Conservation (phyloP, 371 early-diverging fungal species). For the Haplosporangium sp. region DNA sequence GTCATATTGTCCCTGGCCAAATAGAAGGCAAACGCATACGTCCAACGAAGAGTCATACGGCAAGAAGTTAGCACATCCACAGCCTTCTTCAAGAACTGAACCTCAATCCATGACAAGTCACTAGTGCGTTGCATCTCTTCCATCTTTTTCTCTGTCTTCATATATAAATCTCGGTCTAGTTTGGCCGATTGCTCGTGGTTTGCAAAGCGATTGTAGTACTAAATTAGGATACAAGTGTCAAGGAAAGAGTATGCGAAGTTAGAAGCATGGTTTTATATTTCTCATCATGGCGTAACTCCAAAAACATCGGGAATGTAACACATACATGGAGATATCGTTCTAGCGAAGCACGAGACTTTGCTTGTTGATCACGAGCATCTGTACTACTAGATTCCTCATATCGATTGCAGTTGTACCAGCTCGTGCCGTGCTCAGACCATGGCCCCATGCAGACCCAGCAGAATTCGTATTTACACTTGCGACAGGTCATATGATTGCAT, state of each 20-base stretch:
- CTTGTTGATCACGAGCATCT: constrained; percentile 86
- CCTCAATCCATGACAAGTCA: constrained; percentile 97
- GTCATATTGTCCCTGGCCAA: constrained; percentile 88
- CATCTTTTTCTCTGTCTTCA: constrained; percentile 95
- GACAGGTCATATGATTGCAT: constrained; percentile 95
- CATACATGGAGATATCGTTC: constrained; percentile 94
- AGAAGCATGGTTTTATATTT: background rate
- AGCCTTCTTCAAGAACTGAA: constrained; percentile 94
- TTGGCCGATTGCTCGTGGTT: constrained; percentile 97
- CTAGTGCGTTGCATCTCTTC: constrained; percentile 92
- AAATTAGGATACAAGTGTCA: constrained; percentile 52
- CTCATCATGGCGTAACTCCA: background rate
- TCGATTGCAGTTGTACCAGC: constrained; percentile 96
- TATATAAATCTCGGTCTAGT: constrained; percentile 87
- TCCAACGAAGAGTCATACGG: constrained; percentile 95
- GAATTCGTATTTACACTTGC: constrained; percentile 88
- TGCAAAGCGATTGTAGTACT: constrained; percentile 97
- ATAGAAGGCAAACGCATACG: constrained; percentile 97
- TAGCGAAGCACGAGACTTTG: constrained; percentile 85
- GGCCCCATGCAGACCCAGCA: constrained; percentile 93
- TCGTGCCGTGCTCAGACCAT: constrained; percentile 94
- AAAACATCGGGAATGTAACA: background rate
- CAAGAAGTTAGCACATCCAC: constrained; percentile 89
- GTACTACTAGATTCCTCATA: constrained; percentile 88
- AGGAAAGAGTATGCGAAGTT: background rate